These are phyloP conservation scores for Ampelomyces quisqualis DNA, from an alignment of 2,329 filamentous ascomycete species.

Conservation along the genomic window DNA sequence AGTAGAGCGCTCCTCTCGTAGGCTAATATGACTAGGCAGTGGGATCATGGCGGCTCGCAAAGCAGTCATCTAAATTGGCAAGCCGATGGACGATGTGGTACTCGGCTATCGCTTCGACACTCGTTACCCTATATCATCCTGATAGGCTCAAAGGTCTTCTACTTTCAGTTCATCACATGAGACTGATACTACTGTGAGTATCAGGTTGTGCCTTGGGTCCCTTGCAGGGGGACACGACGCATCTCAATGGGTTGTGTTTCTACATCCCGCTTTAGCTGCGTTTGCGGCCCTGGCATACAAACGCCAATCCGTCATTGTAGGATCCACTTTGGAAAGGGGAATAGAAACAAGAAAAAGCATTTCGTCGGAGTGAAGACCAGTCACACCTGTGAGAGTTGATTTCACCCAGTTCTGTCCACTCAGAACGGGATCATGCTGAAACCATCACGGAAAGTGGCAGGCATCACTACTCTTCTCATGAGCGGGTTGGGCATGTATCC, in stretches of 20 bases:
- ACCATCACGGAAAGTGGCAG: not conserved
- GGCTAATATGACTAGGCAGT: no score
- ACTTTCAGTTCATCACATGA: not conserved
- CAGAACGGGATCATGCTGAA: not conserved
- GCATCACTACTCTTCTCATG: not conserved
- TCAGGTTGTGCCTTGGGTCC: no score
- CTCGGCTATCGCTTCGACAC: no score
- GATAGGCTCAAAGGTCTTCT: no score
- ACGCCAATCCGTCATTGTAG: no score
- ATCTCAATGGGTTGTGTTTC: not conserved
- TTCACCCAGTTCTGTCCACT: not conserved
- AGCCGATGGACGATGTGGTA: no score
- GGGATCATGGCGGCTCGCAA: no score
- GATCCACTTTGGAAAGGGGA: not conserved
- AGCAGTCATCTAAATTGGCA: no score
- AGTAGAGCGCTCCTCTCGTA: no score
- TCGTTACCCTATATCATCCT: no score
- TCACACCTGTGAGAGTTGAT: not conserved
- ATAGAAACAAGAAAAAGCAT: not conserved
- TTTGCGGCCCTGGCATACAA: not conserved
- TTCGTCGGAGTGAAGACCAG: not conserved
- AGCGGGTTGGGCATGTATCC: not conserved
- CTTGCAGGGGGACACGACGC: not conserved
- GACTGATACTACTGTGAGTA: no score
- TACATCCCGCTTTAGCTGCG: not conserved